Base-by-base conservation (phyloP, 805 yeast genomes). In the Candida ficus region DNA sequence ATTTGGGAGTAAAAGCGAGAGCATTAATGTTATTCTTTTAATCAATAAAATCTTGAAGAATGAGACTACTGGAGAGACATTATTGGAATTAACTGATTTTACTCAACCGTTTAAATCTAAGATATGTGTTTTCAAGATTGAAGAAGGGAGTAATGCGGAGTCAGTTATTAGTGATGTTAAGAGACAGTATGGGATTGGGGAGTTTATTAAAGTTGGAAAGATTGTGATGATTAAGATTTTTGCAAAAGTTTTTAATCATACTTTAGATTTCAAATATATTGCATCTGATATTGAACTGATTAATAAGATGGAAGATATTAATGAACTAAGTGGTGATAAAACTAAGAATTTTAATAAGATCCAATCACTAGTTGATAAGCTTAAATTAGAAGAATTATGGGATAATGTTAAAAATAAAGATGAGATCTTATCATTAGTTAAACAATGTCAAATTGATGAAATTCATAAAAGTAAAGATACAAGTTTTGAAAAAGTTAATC, bases 51-150 rank as follows among this genome's bases (percentile, higher is more conserved):
- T 37, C 4, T 8, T 22, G 9, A n/a, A 14, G 8, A 22, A 37
- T 22, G 19, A 18, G 6, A 7, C 21, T 16, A 20, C 19, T 11
- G 14, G 29, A 4, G 19, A 13, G 3, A 32, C 25, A 5, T 7
- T 16, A 3, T 19, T 44, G 10, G 37, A 23, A 12, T 17, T 43
- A 13, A 46, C 47, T 4, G 49, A 46, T 30, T 46, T 46, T 18
- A 46, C 47, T 3, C 19, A 17, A 34, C 21, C 27, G 11, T n/a
- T 18, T 37, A 16, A 19, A 13, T 12, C 26, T 30, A 16, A 12
- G 11, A 30, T 32, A 4, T n/a, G 13, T 13, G 21, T 8, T 5
- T 32, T 32, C 13, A 14, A 13, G 26, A 9, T 32, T 21, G 27
- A 21, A 8, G 5, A n/a, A 13, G 35, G 27, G 5, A n/a, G 11